Base-by-base conservation (phyloP, 805 yeast genomes). In the Nakazawaea ernobii region DNA sequence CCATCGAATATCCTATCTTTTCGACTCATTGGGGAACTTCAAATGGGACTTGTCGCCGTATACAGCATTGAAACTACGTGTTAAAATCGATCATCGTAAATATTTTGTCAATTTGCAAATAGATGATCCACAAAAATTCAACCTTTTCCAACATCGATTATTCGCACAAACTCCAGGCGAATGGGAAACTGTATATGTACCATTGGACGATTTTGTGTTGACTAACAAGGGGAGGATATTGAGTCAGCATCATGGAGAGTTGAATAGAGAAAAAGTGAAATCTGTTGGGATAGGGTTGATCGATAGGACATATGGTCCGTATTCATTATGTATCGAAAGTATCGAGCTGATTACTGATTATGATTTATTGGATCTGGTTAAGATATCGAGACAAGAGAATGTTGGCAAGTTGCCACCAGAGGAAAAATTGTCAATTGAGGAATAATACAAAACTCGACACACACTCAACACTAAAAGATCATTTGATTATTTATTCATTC, bases 131-230 rank as follows among this genome's bases (percentile, higher is more conserved):
- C 75, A 84, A 50, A 75, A 80, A 7, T 84, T 92, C 1, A 95
- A 88, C 63, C 67, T 88, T 52, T 88, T 80, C 64, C 96, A 88
- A 64, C 95, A 88, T 62, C 66, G 96, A 20, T 68, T 88, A 52
- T 88, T 86, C 56, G 66, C 85, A 53, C 77, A 79, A 54, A 75
- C 70, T 36, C 88, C 87, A 4, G 87, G 89, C 2, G 71, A 79
- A 52, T 87, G 95, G 95, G 94, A 88, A 60, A 84, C 89, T 1
- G 89, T 87, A 11, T 77, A 83, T 28, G 80, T 88, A 32, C 89
- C 94, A 39, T 68, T 88, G 43, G 76, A 80, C 53, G 90, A 84
- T 59, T 86, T 88, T 63, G 90, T 88, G 44, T 72, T 87, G 64
- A 88, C 95, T 20, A 86, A 86, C 61, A 80, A 86, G 73, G 96